Base-by-base conservation (phyloP, 495 filamentous ascomycete species). In the Penicillium pancosmium region DNA sequence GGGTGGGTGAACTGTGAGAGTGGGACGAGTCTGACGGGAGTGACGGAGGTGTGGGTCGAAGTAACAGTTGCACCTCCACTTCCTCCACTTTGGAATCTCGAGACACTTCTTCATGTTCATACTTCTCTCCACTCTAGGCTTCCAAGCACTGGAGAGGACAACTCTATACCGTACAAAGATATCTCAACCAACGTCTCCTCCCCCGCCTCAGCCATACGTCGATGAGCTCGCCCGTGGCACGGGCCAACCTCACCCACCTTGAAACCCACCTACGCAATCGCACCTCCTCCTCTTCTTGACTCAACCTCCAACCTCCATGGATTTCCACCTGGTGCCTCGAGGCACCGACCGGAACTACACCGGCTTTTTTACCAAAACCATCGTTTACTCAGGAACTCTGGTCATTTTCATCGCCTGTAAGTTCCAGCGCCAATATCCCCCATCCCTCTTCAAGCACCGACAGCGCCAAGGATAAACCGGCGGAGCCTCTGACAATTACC, bases 381-480 rank as follows among this genome's bases (percentile, higher is more conserved):
- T 80, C 53, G 82, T 90, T 63, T 89, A 89, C 70, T 69, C 66
- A 53, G 74, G 74, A 50, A 82, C 85, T 18, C 66, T 89, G 50
- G 69, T 85, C 18, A 73, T 82, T 52, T 84, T 89, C 65, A 69
- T 87, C 33, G 84, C 78, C 53, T 81, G 87, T 90, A 74, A 66
- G 82, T 78, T n/a, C 10, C 46, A 47, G 13, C 13, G 21, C 55
- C n/a, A 50, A 57, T 38, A 47, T 16, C 44, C 51, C 27, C 27
- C 2, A 31, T 31, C 27, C 27, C 27, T 31, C 36, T 12, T 2
- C 36, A 40, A 19, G 25, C 52, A 38, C 50, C 34, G 46, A 16
- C 23, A 23, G 25, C 47, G 58, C 16, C 38, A 16, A 49, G 50
- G 19, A 40, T 16, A 5, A 40, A 36, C 59, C 50, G 41, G 16